These are phyloP conservation scores for Handroanthus guayacan DNA, from an alignment of 257 asterid genomes.

Conservation along the genomic window DNA sequence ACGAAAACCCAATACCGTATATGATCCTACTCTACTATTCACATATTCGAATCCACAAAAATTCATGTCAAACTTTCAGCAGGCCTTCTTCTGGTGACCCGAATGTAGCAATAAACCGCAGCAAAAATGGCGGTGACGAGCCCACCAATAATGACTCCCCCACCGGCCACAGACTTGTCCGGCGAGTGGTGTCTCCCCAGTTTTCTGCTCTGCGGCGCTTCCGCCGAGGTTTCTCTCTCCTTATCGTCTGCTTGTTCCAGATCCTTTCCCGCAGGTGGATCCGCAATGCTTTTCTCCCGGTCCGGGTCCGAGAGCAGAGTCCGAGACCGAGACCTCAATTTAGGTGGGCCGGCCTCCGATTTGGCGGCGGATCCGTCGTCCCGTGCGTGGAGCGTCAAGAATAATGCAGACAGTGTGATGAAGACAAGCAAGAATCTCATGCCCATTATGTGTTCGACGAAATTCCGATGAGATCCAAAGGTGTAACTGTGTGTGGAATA, in stretches of 20 bases:
- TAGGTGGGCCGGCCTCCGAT: neutral
- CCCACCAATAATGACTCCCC: constrained; percentile 80
- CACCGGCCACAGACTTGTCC: constrained; percentile 68
- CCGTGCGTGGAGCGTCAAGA: constrained; percentile 27
- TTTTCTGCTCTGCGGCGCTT: constrained; percentile 56
- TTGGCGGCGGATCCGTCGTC: constrained; percentile 19
- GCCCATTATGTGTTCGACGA: constrained; percentile 47
- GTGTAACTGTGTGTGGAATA: neutral
- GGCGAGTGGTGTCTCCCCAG: constrained; percentile 53
- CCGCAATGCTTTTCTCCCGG: constrained; percentile 44
- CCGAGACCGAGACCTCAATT: constrained; percentile 30
- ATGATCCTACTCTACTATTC: constrained; percentile 33
- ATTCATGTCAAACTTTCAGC: constrained; percentile 21
- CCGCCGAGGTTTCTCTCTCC: constrained; percentile 39
- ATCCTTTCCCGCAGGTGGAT: constrained; percentile 48
- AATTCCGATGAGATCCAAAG: constrained; percentile 19
- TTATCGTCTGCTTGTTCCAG: constrained; percentile 33
- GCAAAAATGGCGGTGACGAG: constrained; percentile 75
- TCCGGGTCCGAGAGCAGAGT: constrained; percentile 35
- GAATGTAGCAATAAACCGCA: constrained; percentile 74
- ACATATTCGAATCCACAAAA: constrained; percentile 10
- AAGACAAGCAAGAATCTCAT: constrained; percentile 31
- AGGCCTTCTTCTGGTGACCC: constrained; percentile 59
- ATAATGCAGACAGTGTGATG: constrained; percentile 35
- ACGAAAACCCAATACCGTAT: neutral